Conservation (phyloP, 2,329 filamentous ascomycete species). For the Trichoderma oligosporum region DNA sequence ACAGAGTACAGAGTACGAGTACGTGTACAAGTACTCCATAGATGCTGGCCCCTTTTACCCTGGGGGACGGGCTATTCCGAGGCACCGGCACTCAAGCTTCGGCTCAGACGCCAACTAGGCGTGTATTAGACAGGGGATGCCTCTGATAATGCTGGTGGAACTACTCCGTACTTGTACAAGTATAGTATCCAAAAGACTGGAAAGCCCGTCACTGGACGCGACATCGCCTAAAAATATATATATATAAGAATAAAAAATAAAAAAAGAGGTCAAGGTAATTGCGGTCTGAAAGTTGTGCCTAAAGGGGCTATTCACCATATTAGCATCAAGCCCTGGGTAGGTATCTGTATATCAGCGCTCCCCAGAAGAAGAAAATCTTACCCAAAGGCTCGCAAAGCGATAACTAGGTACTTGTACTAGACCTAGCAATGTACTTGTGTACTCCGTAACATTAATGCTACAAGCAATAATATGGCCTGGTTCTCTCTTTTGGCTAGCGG, state of each 20-base stretch:
- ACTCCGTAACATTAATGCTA: background rate
- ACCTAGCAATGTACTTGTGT: background rate
- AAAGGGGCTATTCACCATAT: too few relatives aligned
- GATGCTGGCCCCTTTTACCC: slow-evolving; percentile 14
- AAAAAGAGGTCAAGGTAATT: too few relatives aligned
- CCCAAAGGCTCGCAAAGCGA: background rate
- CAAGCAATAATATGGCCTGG: background rate
- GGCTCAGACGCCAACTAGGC: slow-evolving; percentile 6
- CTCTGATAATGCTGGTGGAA: background rate
- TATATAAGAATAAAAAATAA: too few relatives aligned
- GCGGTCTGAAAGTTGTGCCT: too few relatives aligned
- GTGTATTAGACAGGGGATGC: slow-evolving; percentile 2
- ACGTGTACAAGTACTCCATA: background rate
- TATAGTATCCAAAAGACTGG: background rate
- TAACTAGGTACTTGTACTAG: background rate
- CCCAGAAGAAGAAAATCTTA: too few relatives aligned
- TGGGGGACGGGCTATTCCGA: slow-evolving; percentile 18
- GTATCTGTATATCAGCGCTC: too few relatives aligned
- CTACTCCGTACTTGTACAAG: background rate
- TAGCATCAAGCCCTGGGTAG: too few relatives aligned
- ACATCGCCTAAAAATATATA: background rate
- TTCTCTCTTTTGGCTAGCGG: background rate
- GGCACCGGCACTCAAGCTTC: slow-evolving; percentile 17
- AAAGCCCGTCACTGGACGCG: background rate
- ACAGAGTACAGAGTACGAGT: background rate